phyloP scores from a whole-genome alignment of 805 yeast species.

The Saccharomycopsis oosterbeekiorum region DNA sequence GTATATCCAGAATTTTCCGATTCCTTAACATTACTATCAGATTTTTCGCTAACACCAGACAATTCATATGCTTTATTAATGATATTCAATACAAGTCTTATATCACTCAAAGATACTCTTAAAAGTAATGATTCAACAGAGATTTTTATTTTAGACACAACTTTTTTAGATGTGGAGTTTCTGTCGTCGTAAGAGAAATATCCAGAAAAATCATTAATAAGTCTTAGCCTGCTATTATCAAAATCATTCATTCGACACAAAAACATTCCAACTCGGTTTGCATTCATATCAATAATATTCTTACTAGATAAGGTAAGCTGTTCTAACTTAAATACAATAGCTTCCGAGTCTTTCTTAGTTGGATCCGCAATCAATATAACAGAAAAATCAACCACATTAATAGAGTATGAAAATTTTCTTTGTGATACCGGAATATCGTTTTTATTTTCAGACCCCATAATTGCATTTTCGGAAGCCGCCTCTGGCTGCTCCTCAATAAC shows the following conservation, averaged over 20 bases:
- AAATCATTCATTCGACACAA: conserved; percentile 62
- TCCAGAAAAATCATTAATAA: conserved; percentile 83
- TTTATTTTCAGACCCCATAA: conserved; percentile 1
- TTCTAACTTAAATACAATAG: conserved; percentile 80
- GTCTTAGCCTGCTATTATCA: conserved; percentile 53
- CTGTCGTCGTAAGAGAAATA: conserved; percentile 64
- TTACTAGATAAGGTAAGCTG: conserved; percentile 66
- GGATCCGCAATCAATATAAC: conserved; percentile 77
- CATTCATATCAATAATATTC: conserved; percentile 53
- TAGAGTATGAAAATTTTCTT: conserved; percentile 37
- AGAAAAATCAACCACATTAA: conserved; percentile 70
- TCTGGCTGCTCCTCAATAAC: conserved; percentile 9
- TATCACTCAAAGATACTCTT: conserved; percentile 80
- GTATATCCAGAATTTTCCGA: conserved; percentile 24
- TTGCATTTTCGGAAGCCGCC: conserved; percentile 7
- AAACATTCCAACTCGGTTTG: conserved; percentile 79
- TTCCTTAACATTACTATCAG: conserved; percentile 17
- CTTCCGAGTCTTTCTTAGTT: conserved; percentile 58
- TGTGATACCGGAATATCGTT: conserved; percentile 1
- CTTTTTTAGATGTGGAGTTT: conserved; percentile 48
- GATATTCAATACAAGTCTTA: conserved; percentile 65
- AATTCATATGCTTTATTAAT: conserved; percentile 60
- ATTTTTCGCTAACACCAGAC: conserved; percentile 24
- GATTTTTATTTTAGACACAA: conserved; percentile 47
- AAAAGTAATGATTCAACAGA: conserved; percentile 73